Evolutionary conservation across 2,329 filamentous ascomycete species (phyloP).

Genomic region (Magnaporthales sp.): DNA sequence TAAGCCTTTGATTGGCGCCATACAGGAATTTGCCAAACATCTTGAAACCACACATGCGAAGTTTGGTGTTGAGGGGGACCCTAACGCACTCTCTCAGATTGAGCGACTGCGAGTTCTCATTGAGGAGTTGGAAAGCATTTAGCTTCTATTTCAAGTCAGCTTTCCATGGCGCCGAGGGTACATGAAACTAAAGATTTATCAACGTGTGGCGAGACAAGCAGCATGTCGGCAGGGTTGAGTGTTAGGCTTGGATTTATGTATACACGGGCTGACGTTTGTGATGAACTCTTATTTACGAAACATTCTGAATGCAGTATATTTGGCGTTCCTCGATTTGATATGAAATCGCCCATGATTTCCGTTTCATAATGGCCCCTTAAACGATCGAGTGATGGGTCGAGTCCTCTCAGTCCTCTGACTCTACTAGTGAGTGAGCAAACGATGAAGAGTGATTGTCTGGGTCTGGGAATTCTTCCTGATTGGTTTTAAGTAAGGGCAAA

Average conservation of each 20-base stretch:
- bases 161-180: not conserved
- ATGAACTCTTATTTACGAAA: not conserved
- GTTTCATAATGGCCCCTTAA: too few species aligned
- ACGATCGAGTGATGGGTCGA: too few species aligned
- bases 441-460: not conserved
- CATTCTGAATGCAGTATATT: not conserved
- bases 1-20: slow-evolving; percentile 37
- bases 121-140: slow-evolving; percentile 23
- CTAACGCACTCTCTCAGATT: not conserved
- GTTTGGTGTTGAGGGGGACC: not conserved
- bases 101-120: slow-evolving; percentile 30
- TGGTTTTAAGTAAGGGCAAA: too few species aligned
- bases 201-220: not conserved
- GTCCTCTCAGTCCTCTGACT: too few species aligned
- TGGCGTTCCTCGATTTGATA: not conserved
- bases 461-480: not conserved
- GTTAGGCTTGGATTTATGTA: not conserved
- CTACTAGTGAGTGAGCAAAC: too few species aligned
- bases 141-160: not conserved
- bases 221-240: not conserved
- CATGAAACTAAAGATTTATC: not conserved
- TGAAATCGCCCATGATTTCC: not conserved
- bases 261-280: not conserved
- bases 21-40: slow-evolving; percentile 45
- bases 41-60: slow-evolving; percentile 33